Base-by-base conservation (phyloP, 108 stramenopile genomes). In the Nitzschia sp. region DNA sequence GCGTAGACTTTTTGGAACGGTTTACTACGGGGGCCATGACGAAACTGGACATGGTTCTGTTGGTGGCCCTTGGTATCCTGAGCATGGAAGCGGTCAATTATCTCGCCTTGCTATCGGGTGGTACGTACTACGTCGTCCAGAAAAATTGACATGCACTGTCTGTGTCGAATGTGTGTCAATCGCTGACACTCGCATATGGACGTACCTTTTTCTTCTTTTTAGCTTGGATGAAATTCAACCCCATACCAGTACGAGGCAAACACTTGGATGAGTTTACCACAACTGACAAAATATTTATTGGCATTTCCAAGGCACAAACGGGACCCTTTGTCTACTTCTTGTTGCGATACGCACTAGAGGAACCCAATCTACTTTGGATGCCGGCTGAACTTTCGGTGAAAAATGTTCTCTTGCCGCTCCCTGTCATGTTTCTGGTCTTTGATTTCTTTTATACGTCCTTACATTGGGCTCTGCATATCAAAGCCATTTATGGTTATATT, bases 391-490 rank as follows among this genome's bases (percentile, higher is more conserved):
- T 80, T 5, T 69, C 85, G 0, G 52, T 87, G 36, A 31, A 62
- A 26, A 91, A 72, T 22, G 58, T 72, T 22, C 26, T 76, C 5
- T 16, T 68, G 21, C 91, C 96, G 2, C 29, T 96, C 0, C 79
- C 93, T 2, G 59, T 89, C 26, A 77, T 96, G 34, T 97, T 92
- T 75, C 72, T 97, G 28, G 80, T 88, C 55, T 98, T 95, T 73
- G 98, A 98, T 77, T 88, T 97, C 56, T 90, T 94, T 77, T 98
- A 98, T 80, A 96, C 93, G 3, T 77, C 88, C 19, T 80, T 98
- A 31, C 98, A 98, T 59, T 91, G 95, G 76, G 72, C 83, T 11
- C 79, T 98, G 16, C 98, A 98, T 75, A 69, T 94, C 25, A 90
- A 92, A 53, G 72, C 86, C 3, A 58, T 97, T 2, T 98, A 98